phyloP scores from a whole-genome alignment of 768 basidiomycete species.

The Gelatoporia subvermispora region DNA sequence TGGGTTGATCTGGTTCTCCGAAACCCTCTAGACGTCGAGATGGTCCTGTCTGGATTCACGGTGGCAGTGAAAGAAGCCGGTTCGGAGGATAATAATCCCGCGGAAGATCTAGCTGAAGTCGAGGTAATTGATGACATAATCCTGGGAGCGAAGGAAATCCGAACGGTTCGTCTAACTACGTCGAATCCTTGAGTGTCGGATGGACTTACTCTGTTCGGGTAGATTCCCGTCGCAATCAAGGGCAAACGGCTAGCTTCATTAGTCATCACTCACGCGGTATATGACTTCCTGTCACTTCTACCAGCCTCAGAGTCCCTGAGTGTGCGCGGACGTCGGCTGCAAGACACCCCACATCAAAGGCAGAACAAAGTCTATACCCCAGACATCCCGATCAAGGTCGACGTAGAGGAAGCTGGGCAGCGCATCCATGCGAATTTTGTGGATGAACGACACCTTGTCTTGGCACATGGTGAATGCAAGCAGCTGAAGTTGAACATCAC shows the following conservation, averaged over 20 bases:
- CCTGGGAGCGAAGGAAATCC: conserved; percentile 59
- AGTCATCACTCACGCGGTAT: conserved; percentile 51
- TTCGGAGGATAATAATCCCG: conserved; percentile 25
- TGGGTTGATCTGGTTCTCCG: conserved; percentile 68
- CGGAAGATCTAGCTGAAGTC: conserved; percentile 43
- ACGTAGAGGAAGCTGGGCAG: conserved; percentile 62
- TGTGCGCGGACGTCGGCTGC: conserved; percentile 68
- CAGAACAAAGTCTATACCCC: conserved; percentile 67
- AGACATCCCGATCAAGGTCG: conserved; percentile 54
- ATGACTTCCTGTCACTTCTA: conserved; percentile 71
- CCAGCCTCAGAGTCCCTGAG: conserved; percentile 62
- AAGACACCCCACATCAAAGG: conserved; percentile 68
- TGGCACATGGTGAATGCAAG: conserved; percentile 69
- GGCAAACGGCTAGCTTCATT: conserved; percentile 48
- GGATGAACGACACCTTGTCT: conserved; percentile 43
- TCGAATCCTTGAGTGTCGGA: background rate
- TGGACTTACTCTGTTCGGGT: background rate
- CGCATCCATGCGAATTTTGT: conserved; percentile 55
- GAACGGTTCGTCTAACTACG: conserved; percentile 45
- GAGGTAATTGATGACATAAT: conserved; percentile 58
- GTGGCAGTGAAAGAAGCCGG: conserved; percentile 43
- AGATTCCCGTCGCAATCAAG: conserved; percentile 64
- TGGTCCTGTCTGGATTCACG: conserved; percentile 62
- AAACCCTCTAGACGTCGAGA: conserved; percentile 72
- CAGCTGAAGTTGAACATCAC: conserved; percentile 50